These are phyloP conservation scores for Chlamydomonas reinhardtii DNA, from an alignment of 163 green algal species.

Conservation along the genomic window DNA sequence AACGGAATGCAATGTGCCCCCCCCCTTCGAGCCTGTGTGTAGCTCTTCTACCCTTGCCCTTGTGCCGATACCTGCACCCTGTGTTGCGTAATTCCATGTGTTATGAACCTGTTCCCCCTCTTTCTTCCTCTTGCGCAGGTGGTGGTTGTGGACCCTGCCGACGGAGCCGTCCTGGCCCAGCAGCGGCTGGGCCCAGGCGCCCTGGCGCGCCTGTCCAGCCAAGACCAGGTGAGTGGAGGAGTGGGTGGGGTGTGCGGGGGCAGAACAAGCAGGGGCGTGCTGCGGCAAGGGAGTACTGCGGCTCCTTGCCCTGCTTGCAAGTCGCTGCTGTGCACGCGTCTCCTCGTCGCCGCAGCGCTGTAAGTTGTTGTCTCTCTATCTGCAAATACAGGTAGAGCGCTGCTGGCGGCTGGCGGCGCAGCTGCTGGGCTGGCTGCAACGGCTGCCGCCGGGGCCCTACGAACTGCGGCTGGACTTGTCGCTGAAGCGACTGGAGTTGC, in stretches of 20 bases:
- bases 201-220: background rate
- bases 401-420: conserved; percentile 4
- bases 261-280: background rate
- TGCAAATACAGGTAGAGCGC: background rate
- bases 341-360: too few relatives aligned
- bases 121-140: background rate
- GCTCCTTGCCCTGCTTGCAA: too few relatives aligned
- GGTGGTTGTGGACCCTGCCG: background rate
- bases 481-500: background rate
- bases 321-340: too few relatives aligned
- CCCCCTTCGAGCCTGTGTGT: too few relatives aligned
- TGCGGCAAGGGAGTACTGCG: background rate
- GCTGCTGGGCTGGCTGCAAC: background rate
- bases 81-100: too few relatives aligned
- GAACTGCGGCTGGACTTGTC: background rate
- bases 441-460: conserved; percentile 22
- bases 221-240: too few relatives aligned
- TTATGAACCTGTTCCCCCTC: too few relatives aligned
- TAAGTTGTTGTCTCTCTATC: background rate
- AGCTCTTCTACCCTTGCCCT: too few relatives aligned
- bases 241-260: background rate
- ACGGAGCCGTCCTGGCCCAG: background rate
- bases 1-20: too few relatives aligned
- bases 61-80: too few relatives aligned
- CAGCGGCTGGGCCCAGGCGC: background rate